Conservation (phyloP, 2,329 filamentous ascomycete genomes). For the Bipolaris cookei region DNA sequence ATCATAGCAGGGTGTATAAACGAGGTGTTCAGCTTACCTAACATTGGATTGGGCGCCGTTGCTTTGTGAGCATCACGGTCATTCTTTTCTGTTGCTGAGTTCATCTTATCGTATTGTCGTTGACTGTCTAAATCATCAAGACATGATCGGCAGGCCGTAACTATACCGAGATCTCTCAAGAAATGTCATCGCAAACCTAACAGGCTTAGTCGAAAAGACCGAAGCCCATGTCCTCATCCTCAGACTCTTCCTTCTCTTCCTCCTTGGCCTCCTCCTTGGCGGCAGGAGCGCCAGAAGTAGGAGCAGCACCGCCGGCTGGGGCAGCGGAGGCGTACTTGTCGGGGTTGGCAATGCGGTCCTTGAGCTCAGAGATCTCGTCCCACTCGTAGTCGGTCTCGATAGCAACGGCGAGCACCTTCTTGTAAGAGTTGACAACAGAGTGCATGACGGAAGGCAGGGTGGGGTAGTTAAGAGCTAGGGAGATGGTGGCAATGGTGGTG, state of each 20-base stretch:
- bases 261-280: slow-evolving; percentile 57
- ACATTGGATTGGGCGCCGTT: slow-evolving; percentile 11
- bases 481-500: slow-evolving; percentile 85
- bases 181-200: slow-evolving; percentile 26
- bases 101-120: slow-evolving; percentile 48
- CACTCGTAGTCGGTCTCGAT: slow-evolving; percentile 90
- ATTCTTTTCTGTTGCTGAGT: slow-evolving; percentile 16
- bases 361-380: slow-evolving; percentile 95
- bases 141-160: slow-evolving; percentile 28
- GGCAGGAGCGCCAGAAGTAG: slow-evolving; percentile 58
- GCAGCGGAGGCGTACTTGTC: slow-evolving; percentile 90
- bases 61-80: slow-evolving; percentile 36
- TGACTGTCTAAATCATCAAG: slow-evolving; percentile 41
- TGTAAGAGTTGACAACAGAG: slow-evolving; percentile 97
- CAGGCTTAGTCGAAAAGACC: slow-evolving; percentile 60
- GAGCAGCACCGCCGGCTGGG: slow-evolving; percentile 65
- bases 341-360: slow-evolving; percentile 99
- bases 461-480: slow-evolving; percentile 91
- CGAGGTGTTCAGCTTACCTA: slow-evolving; percentile 46
- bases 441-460: slow-evolving; percentile 96
- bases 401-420: slow-evolving; percentile 91
- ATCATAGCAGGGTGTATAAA: slow-evolving; percentile 57
- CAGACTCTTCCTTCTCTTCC: slow-evolving; percentile 63
- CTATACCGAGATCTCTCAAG: slow-evolving; percentile 29
- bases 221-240: slow-evolving; percentile 62